Conservation (phyloP, 2,329 filamentous ascomycete genomes). For the Monosporascus sp. region DNA sequence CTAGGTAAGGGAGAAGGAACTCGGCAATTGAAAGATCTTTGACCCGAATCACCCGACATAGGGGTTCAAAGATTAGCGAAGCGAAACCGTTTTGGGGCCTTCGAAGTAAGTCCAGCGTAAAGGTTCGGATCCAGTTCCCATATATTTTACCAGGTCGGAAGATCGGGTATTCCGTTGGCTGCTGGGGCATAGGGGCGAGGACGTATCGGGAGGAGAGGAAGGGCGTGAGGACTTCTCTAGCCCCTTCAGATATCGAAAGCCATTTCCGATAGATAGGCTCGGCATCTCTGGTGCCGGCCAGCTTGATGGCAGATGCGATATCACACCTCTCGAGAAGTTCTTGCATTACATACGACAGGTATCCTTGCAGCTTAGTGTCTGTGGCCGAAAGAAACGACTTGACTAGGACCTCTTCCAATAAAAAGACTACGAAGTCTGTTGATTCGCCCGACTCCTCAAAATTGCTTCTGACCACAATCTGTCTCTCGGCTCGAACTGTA, state of each 20-base stretch:
- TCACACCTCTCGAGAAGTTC: slow-evolving; percentile 76
- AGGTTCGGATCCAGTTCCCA: slow-evolving; percentile 71
- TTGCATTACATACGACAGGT: slow-evolving; percentile 92
- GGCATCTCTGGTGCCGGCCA: slow-evolving; percentile 40
- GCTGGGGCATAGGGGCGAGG: slow-evolving; percentile 56
- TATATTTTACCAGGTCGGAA: slow-evolving; percentile 67
- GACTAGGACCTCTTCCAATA: slow-evolving; percentile 82
- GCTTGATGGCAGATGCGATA: slow-evolving; percentile 54
- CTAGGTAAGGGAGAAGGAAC: slow-evolving; percentile 83
- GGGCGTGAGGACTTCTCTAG: slow-evolving; percentile 78
- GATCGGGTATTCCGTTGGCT: slow-evolving; percentile 67
- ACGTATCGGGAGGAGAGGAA: slow-evolving; percentile 82
- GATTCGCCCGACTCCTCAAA: slow-evolving; percentile 75
- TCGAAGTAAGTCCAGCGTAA: slow-evolving; percentile 77
- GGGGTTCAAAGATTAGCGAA: slow-evolving; percentile 71
- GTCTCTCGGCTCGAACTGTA: slow-evolving; percentile 67
- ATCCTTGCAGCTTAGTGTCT: slow-evolving; percentile 82
- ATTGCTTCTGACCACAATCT: slow-evolving; percentile 84
- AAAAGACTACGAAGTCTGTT: slow-evolving; percentile 77
- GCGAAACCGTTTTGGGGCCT: slow-evolving; percentile 71
- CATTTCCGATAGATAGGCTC: slow-evolving; percentile 67
- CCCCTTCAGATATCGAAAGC: slow-evolving; percentile 68
- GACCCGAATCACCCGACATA: slow-evolving; percentile 76
- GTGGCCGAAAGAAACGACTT: slow-evolving; percentile 87
- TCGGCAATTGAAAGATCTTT: slow-evolving; percentile 82